Evolutionary conservation across 2,329 filamentous ascomycete species (phyloP).

Genomic region (Helotiales sp.): DNA sequence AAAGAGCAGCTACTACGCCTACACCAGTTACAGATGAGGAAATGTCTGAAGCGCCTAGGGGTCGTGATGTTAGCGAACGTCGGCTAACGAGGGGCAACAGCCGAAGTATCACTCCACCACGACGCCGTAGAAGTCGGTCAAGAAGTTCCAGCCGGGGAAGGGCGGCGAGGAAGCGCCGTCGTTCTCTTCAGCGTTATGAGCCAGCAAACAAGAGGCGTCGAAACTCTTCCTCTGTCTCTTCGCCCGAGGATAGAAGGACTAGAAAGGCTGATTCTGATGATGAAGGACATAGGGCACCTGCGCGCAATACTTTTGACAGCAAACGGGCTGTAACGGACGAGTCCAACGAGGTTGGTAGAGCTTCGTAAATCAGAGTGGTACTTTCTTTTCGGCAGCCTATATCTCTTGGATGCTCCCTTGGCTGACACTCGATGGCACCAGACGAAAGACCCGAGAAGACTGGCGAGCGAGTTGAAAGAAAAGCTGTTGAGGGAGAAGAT

Average conservation of each 20-base stretch:
- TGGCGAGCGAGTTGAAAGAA: conserved; percentile 48
- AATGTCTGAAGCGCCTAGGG: conserved; percentile 25
- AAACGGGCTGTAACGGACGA: conserved; percentile 27
- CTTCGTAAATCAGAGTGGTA: conserved; percentile 28
- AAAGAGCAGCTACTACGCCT: conserved; percentile 20
- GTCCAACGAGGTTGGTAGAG: conserved; percentile 44
- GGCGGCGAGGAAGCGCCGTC: conserved; percentile 33
- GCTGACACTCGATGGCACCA: conserved; percentile 39
- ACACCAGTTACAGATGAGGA: conserved; percentile 27
- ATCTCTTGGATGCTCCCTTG: conserved; percentile 15
- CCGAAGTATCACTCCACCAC: conserved; percentile 35
- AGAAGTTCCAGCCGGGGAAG: conserved; percentile 30
- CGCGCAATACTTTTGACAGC: conserved; percentile 20
- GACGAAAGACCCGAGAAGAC: conserved; percentile 41
- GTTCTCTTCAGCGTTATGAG: conserved; percentile 37
- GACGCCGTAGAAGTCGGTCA: conserved; percentile 28
- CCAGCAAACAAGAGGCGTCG: conserved; percentile 44
- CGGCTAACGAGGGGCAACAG: conserved; percentile 37
- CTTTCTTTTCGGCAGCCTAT: conserved; percentile 19
- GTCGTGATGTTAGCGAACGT: conserved; percentile 32
- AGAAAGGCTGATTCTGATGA: conserved; percentile 58
- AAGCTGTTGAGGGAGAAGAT: conserved; percentile 54
- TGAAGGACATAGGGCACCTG: conserved; percentile 41
- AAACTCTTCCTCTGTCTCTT: conserved; percentile 52
- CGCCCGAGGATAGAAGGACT: conserved; percentile 46